Base-by-base conservation (phyloP, 1,284 basidiomycete species). In the Tetrapyrgos nigripes region DNA sequence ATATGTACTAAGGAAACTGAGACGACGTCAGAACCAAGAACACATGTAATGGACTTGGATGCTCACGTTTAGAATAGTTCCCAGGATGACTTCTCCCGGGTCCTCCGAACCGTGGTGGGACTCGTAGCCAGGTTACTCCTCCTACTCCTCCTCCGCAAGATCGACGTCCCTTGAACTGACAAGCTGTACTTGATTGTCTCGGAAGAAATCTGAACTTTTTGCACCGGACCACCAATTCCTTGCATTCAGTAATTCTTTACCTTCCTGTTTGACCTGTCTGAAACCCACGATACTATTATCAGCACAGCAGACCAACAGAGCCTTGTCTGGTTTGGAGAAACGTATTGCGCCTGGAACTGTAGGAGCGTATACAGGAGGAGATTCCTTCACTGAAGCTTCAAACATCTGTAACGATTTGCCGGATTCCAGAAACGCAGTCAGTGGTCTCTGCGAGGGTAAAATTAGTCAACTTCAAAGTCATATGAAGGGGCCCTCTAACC, bases 161-260 rank as follows among this genome's bases (percentile, higher is more conserved):
- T 58, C 56, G 40, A 53, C 33, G 28, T 53, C 56, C 14, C 53
- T 46, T 21, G 28, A 45, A 48, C 45, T 48, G 43, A 53, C 56
- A 31, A 58, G 53, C 11, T 29, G 27, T 13, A 58, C 29, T 27
- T 58, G 44, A 33, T 53, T 53, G n/a, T 53, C 29, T 1, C 40
- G 11, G 1, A 70, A 67, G 50, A 71, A 53, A 3, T 70, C 71
- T 31, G 70, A 55, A 26, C 75, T 69, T 49, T 74, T 70, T 5
- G 81, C 71, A n/a, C 86, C 88, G 65, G 85, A 85, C 86, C 86
- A 89, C 84, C 85, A 89, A 40, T 80, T 77, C 48, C 67, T 74
- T 4, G 82, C 80, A 23, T 65, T 63, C 57, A 85, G 66, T 59
- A 80, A 72, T 55, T 76, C 73, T 79, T 88, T 83, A 3, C 83